Percentiles rank a stretch among this genome's conserved stretches.
phyloP scores from a whole-genome alignment of 2,329 filamentous ascomycete species.

The Macroventuria anomochaeta region DNA sequence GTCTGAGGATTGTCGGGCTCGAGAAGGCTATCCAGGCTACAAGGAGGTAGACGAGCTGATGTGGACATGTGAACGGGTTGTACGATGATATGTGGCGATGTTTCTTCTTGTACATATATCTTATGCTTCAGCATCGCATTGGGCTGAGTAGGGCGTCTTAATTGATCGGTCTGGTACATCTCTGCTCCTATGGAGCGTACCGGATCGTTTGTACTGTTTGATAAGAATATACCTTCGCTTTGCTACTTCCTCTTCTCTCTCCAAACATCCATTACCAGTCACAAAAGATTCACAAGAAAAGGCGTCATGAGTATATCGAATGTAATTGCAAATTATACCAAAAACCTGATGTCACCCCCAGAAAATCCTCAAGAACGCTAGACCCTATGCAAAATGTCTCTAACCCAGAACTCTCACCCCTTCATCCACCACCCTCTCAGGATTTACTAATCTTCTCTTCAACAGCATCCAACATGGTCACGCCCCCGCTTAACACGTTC shows the following conservation, averaged over 20 bases:
- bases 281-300: no score
- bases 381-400: no score
- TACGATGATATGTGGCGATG: neutral
- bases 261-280: neutral
- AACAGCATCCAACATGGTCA: slow-evolving; percentile 2
- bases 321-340: no score
- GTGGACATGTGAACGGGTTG: neutral
- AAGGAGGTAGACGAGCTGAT: slow-evolving; percentile 16
- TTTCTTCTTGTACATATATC: slow-evolving; percentile 13
- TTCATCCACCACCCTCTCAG: neutral
- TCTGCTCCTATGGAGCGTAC: slow-evolving; percentile 9
- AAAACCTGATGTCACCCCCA: no score
- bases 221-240: neutral
- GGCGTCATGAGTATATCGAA: no score
- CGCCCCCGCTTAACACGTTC: slow-evolving; percentile 23
- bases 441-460: neutral
- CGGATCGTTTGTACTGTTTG: neutral
- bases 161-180: neutral
- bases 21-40: slow-evolving; percentile 51
- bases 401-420: no score
- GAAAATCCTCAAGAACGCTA: no score
- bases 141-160: neutral
- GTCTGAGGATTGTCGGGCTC: slow-evolving; percentile 49
- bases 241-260: neutral
- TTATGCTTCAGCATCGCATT: neutral